Evolutionary conservation across 2,329 filamentous ascomycete species (phyloP), one percentile per base, ranked within the genome.

Genomic region (Ceratocystis papillata): DNA sequence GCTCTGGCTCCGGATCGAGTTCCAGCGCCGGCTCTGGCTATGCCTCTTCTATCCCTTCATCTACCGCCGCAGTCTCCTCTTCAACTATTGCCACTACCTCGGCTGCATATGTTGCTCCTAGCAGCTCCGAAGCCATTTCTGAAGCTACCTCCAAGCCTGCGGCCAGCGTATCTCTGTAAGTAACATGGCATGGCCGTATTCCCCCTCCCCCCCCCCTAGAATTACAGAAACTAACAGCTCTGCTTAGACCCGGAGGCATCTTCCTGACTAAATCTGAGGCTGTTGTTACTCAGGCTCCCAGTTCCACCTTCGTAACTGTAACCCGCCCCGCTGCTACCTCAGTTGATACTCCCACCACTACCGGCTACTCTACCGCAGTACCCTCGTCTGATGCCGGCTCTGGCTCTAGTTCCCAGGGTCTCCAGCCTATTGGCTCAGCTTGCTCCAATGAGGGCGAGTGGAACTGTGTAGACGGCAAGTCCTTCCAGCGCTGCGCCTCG

Each of bases 401-500:
- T 69, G 69, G 59, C 69, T 67, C 66, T 10, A 30, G 37, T 22
- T 50, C 61, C 41, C 45, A 68, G 30, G 74, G 76, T 50, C 71
- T 70, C 65, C 72, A 72, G 61, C 70, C 72, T 25, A 71, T 76
- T 5, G 78, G 77, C 41, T 74, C 77, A 15, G 65, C 77, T 22
- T 86, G 84, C 75, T 73, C 71, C 44, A 67, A 74, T 3, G 83
- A 86, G 70, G 84, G 84, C 22, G 70, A 73, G 17, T 87, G 81
- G 81, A 81, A 83, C 74, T 87, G 84, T 30, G 76, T 74, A 20
- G 76, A 74, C 25, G 83, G 82, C 62, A 74, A 73, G 28, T 76
- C 78, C 62, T 87, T 84, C 77, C 83, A 86, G 74, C 82, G 83
- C 66, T 87, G 84, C 70, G 83, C 82, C n/a, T 80, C 77, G 15